Evolutionary conservation across 306 rosid species (phyloP).

Genomic region (Macrotyloma uniflorum): DNA sequence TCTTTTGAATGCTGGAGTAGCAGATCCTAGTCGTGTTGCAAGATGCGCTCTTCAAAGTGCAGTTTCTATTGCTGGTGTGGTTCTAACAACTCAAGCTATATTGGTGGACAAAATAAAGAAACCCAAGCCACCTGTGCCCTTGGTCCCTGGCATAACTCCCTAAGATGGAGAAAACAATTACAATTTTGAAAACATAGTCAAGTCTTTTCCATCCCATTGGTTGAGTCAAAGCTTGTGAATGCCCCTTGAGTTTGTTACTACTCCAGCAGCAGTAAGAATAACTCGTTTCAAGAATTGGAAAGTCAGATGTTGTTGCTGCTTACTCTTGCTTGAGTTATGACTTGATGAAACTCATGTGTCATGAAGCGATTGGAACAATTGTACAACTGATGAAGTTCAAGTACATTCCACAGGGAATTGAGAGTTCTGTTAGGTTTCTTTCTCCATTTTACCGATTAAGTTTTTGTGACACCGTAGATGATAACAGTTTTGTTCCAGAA

Average conservation of each 20-base stretch:
- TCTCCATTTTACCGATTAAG: constrained; percentile 20
- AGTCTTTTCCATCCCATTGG: constrained; percentile 4
- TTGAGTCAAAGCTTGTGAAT: constrained; percentile 28
- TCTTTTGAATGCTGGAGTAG: constrained; percentile 80
- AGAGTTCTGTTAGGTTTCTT: constrained; percentile 22
- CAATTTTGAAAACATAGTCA: constrained; percentile 22
- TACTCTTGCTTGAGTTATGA: constrained; percentile 13
- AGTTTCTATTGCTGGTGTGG: constrained; percentile 76
- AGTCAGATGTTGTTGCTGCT: constrained; percentile 27
- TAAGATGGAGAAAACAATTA: constrained; percentile 24
- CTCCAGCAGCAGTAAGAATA: background rate
- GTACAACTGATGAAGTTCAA: constrained; percentile 22
- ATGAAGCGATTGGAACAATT: constrained; percentile 21
- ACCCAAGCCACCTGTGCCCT: constrained; percentile 67
- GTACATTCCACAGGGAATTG: background rate
- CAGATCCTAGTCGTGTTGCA: constrained; percentile 89
- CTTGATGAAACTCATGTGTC: constrained; percentile 29
- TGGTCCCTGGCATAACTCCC: constrained; percentile 76
- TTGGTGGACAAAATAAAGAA: constrained; percentile 73
- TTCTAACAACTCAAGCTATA: constrained; percentile 87
- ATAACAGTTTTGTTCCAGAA: constrained; percentile 30
- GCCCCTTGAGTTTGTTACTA: constrained; percentile 32
- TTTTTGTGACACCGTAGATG: constrained; percentile 7
- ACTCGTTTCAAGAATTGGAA: constrained; percentile 7
- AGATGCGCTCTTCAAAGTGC: constrained; percentile 96